Conservation (phyloP, 208 protist genomes). For the Trypanosoma vivax region DNA sequence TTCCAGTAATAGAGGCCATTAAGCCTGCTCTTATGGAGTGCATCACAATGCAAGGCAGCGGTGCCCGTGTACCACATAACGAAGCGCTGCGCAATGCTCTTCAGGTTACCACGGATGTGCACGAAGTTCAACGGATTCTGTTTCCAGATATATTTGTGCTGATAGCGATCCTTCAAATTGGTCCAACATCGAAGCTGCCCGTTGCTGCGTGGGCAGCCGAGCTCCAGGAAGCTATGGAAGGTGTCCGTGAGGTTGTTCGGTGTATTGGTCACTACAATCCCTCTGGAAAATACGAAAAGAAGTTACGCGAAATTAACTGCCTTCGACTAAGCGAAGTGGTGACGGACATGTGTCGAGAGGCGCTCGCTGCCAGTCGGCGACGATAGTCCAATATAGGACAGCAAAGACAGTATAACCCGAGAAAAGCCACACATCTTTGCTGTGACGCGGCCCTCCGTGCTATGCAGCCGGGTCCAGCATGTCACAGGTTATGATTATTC, state of each 20-base stretch:
- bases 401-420: too few relatives aligned
- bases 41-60: constrained; percentile 25
- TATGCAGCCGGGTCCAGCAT: too few relatives aligned
- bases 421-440: too few relatives aligned
- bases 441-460: too few relatives aligned
- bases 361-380: constrained; percentile 8
- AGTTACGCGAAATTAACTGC: constrained; percentile 4
- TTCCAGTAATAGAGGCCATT: constrained; percentile 37
- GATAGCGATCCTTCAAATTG: constrained; percentile 45
- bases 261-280: not conserved
- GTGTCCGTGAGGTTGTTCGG: not conserved
- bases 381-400: constrained; percentile 7
- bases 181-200: constrained; percentile 28
- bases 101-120: not conserved
- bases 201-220: constrained; percentile 39
- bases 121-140: constrained; percentile 34
- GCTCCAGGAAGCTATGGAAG: constrained; percentile 23
- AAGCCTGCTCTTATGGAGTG: constrained; percentile 26
- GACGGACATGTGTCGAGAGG: constrained; percentile 16
- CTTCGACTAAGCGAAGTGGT: not conserved
- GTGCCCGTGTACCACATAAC: constrained; percentile 5
- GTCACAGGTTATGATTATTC: too few relatives aligned
- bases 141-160: constrained; percentile 63
- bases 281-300: not conserved
- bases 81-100: constrained; percentile 21